A percentile compares a stretch with the other conserved stretches of the same genome.
phyloP scores from a whole-genome alignment of 176 grass and related monocot species.

The Eleusine indica region DNA sequence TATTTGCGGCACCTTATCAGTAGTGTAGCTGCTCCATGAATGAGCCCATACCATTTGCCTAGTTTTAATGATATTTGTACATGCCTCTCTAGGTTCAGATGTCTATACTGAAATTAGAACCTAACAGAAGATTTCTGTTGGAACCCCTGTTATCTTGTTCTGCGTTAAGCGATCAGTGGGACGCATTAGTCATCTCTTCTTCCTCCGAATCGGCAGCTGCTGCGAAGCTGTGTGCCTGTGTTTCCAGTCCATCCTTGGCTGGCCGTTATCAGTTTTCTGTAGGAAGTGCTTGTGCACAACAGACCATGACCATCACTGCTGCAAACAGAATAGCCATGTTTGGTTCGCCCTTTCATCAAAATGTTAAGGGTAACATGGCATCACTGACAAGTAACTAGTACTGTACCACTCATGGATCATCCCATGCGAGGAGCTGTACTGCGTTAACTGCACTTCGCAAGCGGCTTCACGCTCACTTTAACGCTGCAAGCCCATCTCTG shows the following conservation, averaged over 20 bases:
- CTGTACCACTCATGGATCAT: too few relatives aligned
- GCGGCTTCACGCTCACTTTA: neutral
- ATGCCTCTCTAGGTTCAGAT: conserved; percentile 40
- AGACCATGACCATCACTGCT: neutral
- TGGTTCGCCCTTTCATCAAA: neutral
- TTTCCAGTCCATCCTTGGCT: neutral
- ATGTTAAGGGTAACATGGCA: neutral
- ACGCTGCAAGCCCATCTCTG: neutral
- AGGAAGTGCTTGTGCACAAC: neutral
- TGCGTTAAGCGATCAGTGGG: conserved; percentile 15
- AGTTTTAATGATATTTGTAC: conserved; percentile 50
- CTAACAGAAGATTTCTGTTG: conserved; percentile 11
- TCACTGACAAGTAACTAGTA: neutral
- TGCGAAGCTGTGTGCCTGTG: neutral
- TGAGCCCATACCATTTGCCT: neutral
- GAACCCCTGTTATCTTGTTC: conserved; percentile 6
- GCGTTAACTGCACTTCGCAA: neutral
- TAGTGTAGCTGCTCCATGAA: conserved; percentile 5
- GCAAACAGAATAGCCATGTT: neutral
- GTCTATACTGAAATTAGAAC: conserved; percentile 34
- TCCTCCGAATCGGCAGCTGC: neutral
- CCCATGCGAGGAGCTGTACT: neutral
- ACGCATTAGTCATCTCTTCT: neutral
- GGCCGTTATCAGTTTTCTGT: neutral
- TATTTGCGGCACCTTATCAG: conserved; percentile 1